Base-by-base conservation (phyloP, 176 grass and related monocot genomes). In the Poa pratensis region DNA sequence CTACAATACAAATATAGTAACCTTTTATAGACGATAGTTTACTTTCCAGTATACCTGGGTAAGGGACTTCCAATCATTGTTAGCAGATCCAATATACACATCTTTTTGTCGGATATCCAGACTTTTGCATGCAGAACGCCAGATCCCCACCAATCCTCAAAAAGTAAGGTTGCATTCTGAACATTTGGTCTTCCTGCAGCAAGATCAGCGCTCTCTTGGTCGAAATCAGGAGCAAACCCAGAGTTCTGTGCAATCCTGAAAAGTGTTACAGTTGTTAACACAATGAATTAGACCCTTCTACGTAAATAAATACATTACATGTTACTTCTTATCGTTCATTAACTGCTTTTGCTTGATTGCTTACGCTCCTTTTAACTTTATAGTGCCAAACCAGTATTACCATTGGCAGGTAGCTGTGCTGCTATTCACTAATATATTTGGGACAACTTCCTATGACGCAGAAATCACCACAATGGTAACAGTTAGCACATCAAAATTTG, bases 11-110 rank as follows among this genome's bases (percentile, higher is more conserved):
- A 64, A 69, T 76, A 9, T 9, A 65, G 34, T 11, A 32, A 9
- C 43, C 50, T n/a, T 39, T 26, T 3, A 57, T 80, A n/a, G 45
- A 74, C 4, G 13, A 59, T 7, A 78, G 23, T 22, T 83, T 55
- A 30, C 5, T 55, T 79, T 69, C 18, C 22, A 35, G 57, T 53
- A 39, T 87, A 94, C 96, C 93, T 98, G 96, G 34, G 91, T 92
- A 65, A 98, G 96, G 64, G 96, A 98, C 91, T 98, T 98, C 96
- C 96, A 98, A 40, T 95, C 96, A 27, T 98, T 98, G 77, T 98
- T 98, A 55, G 93, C 93, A 57, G 96, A 98, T 77, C 93, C 96
- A 23, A 98, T 88, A 69, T 98, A 98, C 72, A 98, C 73, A 78
- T 95, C 22, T 92, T 90, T 53, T 88, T 86, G 77, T 98, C 96